A percentile compares a stretch with the other conserved stretches of the same genome.
phyloP scores from a whole-genome alignment of 108 stramenopile genomes.

The Cafeteria roenbergensis region DNA sequence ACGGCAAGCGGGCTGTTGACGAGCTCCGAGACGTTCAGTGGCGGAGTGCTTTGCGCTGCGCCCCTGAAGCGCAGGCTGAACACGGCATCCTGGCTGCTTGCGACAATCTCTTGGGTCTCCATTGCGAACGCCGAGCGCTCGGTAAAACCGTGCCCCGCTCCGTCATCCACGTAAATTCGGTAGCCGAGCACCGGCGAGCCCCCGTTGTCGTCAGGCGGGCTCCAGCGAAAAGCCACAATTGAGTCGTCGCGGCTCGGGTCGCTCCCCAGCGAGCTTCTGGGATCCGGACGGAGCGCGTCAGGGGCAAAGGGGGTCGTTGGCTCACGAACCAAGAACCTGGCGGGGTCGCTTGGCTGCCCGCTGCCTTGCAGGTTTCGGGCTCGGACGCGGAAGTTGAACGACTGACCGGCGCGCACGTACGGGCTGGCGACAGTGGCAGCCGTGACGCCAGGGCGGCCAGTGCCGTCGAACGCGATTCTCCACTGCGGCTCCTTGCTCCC shows the following conservation, averaged over 20 bases:
- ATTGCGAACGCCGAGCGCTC: neutral
- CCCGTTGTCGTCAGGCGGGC: conserved; percentile 61
- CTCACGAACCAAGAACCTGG: conserved; percentile 59
- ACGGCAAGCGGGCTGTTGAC: no score
- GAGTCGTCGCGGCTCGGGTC: conserved; percentile 33
- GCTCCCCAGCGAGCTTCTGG: conserved; percentile 13
- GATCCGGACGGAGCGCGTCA: conserved; percentile 32
- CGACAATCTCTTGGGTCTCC: no score
- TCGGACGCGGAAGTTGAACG: conserved; percentile 61
- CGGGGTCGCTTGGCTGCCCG: conserved; percentile 47
- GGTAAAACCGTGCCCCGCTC: conserved; percentile 7
- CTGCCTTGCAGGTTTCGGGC: conserved; percentile 52
- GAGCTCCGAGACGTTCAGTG: no score
- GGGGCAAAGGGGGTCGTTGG: no score
- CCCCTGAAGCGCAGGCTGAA: no score
- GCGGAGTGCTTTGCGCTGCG: no score
- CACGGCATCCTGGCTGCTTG: no score
- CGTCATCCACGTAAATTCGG: conserved; percentile 46
- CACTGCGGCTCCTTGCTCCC: conserved; percentile 18
- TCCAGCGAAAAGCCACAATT: conserved; percentile 42
- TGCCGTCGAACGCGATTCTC: conserved; percentile 60
- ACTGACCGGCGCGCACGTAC: conserved; percentile 29
- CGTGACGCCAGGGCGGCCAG: conserved; percentile 38
- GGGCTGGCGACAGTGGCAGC: conserved; percentile 25
- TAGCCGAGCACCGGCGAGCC: conserved; percentile 60